These are phyloP conservation scores for Cercospora zeina DNA, from an alignment of 2,329 filamentous ascomycete species.

Conservation along the genomic window DNA sequence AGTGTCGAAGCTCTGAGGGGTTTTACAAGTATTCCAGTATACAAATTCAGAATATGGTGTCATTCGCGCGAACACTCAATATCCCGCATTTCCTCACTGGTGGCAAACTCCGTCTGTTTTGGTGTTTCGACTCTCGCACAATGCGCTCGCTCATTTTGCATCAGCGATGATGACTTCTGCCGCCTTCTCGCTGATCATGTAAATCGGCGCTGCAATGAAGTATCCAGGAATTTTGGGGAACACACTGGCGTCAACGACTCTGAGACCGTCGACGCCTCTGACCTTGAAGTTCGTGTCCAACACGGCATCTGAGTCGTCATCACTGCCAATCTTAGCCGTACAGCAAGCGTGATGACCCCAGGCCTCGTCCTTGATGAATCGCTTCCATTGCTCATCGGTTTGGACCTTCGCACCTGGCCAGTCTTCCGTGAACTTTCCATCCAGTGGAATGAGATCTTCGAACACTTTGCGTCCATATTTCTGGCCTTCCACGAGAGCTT, in stretches of 20 bases:
- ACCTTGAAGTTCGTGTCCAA: conserved; percentile 47
- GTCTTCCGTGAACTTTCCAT: conserved; percentile 47
- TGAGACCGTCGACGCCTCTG: conserved; percentile 49
- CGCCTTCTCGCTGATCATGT: conserved; percentile 62
- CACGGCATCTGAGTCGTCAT: conserved; percentile 56
- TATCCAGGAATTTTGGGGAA: conserved; percentile 59
- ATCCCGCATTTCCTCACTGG: neutral
- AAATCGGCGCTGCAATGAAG: conserved; percentile 54
- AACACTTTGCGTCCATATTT: conserved; percentile 48
- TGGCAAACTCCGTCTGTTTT: neutral
- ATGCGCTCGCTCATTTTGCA: neutral
- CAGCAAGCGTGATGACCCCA: conserved; percentile 61
- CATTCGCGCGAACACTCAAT: neutral
- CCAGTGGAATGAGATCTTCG: conserved; percentile 43
- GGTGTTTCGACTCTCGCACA: neutral
- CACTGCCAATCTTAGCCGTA: conserved; percentile 57
- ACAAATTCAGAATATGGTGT: neutral
- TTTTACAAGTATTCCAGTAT: neutral
- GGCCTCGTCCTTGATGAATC: conserved; percentile 52
- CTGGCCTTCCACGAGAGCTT: conserved; percentile 58
- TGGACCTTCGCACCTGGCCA: conserved; percentile 47
- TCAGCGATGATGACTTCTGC: conserved; percentile 54
- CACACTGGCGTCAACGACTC: conserved; percentile 62
- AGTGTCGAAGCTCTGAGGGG: conserved; percentile 36
- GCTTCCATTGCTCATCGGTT: conserved; percentile 48